These are phyloP conservation scores for Aspergillus niger DNA, from an alignment of 2,329 filamentous ascomycete species.

Conservation along the genomic window DNA sequence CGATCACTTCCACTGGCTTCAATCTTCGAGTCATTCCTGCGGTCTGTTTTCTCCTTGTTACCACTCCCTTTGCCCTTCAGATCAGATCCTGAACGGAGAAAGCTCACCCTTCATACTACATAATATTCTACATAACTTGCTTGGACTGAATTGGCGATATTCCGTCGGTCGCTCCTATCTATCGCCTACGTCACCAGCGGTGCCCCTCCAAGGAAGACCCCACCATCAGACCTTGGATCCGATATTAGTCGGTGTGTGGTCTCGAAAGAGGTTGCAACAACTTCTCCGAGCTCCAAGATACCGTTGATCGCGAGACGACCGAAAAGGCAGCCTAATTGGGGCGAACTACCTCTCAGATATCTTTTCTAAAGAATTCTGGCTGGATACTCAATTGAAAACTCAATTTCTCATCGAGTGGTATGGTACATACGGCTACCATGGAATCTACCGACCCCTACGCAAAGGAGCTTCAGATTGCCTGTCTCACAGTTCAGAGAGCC, in stretches of 20 bases:
- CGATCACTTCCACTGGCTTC: constrained; percentile 6
- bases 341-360: not conserved
- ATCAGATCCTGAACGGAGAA: not conserved
- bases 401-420: not conserved
- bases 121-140: not conserved
- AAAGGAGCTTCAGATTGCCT: constrained; percentile 41
- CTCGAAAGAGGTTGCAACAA: not conserved
- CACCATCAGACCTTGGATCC: constrained; percentile 5
- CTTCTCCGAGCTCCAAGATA: not conserved
- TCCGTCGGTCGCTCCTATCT: not conserved
- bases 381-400: not conserved
- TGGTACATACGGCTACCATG: constrained; percentile 24
- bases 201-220: constrained; percentile 6
- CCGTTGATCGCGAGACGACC: not conserved
- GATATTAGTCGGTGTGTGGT: not conserved
- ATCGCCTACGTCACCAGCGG: constrained; percentile 7
- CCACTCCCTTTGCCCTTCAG: not conserved
- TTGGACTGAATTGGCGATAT: not conserved
- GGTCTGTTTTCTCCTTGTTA: not conserved
- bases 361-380: not conserved
- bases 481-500: constrained; percentile 56
- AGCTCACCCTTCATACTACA: no score
- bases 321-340: not conserved
- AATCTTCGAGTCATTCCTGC: not conserved
- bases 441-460: constrained; percentile 29